phyloP scores from a whole-genome alignment of 306 rosid genomes.

The Cucumis melo region DNA sequence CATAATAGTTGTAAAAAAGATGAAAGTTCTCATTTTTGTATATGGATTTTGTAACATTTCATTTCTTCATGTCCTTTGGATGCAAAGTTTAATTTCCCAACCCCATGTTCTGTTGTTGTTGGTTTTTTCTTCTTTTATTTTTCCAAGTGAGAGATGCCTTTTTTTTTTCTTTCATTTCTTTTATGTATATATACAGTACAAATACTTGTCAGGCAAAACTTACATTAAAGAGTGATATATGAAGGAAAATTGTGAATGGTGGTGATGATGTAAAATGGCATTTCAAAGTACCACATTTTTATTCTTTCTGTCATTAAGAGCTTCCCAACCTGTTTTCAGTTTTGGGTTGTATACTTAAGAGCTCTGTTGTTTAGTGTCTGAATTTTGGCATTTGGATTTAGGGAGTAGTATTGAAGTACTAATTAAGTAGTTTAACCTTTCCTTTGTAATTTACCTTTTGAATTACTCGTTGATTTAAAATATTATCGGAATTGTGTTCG shows the following conservation, averaged over 20 bases:
- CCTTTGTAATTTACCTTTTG: too few relatives aligned
- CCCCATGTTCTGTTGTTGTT: background rate
- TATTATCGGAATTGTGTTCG: too few relatives aligned
- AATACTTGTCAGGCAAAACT: background rate
- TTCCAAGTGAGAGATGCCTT: too few relatives aligned
- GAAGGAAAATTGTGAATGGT: background rate
- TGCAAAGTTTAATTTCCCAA: background rate
- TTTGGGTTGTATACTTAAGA: background rate
- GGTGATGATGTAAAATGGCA: background rate
- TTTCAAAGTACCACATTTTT: background rate
- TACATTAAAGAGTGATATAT: background rate
- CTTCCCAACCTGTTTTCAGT: background rate
- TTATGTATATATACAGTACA: background rate
- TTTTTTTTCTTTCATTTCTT: background rate
- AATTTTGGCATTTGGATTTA: background rate
- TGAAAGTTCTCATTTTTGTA: too few relatives aligned
- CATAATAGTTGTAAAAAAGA: too few relatives aligned
- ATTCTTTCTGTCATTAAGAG: background rate
- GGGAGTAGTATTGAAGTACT: too few relatives aligned
- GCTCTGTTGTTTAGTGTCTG: background rate
- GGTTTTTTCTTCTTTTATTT: background rate
- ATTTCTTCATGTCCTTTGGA: background rate
- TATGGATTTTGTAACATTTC: background rate
- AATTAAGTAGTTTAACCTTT: too few relatives aligned
- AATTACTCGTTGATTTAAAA: too few relatives aligned